Conservation (phyloP, 371 early-diverging fungal species). For the Coemansia sp. region DNA sequence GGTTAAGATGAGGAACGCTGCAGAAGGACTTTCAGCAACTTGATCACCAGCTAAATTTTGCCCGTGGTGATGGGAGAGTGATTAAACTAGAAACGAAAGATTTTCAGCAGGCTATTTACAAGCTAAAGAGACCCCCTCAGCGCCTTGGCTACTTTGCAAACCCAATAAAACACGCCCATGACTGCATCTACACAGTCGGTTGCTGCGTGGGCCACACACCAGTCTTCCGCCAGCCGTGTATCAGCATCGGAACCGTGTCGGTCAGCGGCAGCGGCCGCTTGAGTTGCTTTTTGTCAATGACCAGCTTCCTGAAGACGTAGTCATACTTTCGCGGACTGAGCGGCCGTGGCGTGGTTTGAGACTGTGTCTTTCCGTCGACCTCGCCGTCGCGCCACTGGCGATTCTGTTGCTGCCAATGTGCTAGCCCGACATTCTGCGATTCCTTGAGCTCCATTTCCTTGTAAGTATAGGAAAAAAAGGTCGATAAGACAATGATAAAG, state of each 20-base stretch:
- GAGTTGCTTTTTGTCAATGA: conserved; percentile 22
- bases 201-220: conserved; percentile 21
- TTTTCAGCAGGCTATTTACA: too few relatives aligned
- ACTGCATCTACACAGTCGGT: background rate
- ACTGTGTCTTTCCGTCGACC: background rate
- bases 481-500: background rate
- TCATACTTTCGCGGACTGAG: conserved; percentile 14
- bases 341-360: too few relatives aligned
- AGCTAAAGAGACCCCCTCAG: background rate
- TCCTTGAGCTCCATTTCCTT: background rate
- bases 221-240: conserved; percentile 33
- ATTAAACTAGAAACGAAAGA: too few relatives aligned
- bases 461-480: background rate
- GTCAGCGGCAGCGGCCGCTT: conserved; percentile 31
- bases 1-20: background rate
- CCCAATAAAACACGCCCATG: background rate
- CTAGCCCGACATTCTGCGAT: background rate
- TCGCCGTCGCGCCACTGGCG: conserved; percentile 18
- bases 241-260: conserved; percentile 30
- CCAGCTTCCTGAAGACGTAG: conserved; percentile 15
- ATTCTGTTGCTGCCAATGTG: conserved; percentile 21
- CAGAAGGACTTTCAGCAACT: background rate
- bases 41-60: background rate
- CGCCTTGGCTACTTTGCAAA: background rate
- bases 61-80: background rate